Base-by-base conservation (phyloP, 2,329 filamentous ascomycete species). In the Aspergillus vadensis region DNA sequence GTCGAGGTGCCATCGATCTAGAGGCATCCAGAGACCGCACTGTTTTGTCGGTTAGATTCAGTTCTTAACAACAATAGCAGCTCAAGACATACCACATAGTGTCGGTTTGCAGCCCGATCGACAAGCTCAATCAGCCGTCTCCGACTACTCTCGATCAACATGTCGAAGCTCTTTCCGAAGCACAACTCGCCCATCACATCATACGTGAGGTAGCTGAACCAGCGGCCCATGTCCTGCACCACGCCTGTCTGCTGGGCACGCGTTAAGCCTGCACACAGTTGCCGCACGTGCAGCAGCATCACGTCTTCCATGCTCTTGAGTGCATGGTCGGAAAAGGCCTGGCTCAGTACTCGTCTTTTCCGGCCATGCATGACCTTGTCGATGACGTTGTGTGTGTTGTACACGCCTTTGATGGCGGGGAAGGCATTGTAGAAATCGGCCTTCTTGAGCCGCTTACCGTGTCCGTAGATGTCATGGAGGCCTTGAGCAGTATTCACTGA, bases 401-500 rank as follows among this genome's bases (percentile, higher is more conserved):
- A 85, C 1, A 86, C 85, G 25, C 79, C 78, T 63, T 79, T 79
- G 15, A 88, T 88, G 59, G 89, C 87, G 1, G 87, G 86, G 72
- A 91, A 91, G 43, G 87, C 87, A 65, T 89, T 84, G 78, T 91
- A 91, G 77, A 91, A 91, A 66, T 87, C 83, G 43, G 88, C 83
- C 77, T 91, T 91, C 56, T 75, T 69, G n/a, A 78, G 63, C 1
- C 69, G 67, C 59, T 77, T 78, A 5, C 75, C 74, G 47, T 77
- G 74, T 1, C 76, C 75, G 57, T 78, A 78, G 55, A 78, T 78
- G 49, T 78, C 76, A 59, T 74, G 71, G 5, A 75, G 63, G 4
- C 89, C 88, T 7, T 83, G 83, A 62, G 84, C 84, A 57, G 86
- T 88, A 81, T 95, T 94, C 79, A 96, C 86, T 1, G 88, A 91